These are phyloP conservation scores for Mortierella alpina DNA, from an alignment of 192 early-diverging fungal genomes.

Conservation along the genomic window DNA sequence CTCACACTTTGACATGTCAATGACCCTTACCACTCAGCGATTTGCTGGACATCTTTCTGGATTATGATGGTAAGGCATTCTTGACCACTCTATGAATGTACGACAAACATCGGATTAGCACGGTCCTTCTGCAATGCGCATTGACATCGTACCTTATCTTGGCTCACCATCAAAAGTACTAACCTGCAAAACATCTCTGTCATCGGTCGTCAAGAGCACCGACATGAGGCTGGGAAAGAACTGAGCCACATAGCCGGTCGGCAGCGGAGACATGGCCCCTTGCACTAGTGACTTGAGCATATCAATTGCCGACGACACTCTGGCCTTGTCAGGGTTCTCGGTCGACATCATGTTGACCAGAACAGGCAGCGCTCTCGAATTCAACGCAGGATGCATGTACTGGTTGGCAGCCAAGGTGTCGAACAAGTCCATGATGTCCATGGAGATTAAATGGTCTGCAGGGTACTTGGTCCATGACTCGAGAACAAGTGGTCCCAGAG, in stretches of 20 bases:
- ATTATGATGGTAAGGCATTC: constrained; percentile 85
- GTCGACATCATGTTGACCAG: constrained; percentile 56
- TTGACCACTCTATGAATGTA: constrained; percentile 74
- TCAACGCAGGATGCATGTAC: constrained; percentile 71
- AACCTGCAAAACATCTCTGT: constrained; percentile 84
- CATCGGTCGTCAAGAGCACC: constrained; percentile 72
- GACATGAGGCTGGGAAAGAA: constrained; percentile 88
- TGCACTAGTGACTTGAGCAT: constrained; percentile 78
- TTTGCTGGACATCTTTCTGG: constrained; percentile 77
- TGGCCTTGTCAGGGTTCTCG: constrained; percentile 44
- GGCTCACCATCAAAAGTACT: not conserved
- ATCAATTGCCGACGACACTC: constrained; percentile 73
- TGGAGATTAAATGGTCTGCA: constrained; percentile 79
- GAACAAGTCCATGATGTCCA: constrained; percentile 83
- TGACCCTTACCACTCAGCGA: constrained; percentile 77
- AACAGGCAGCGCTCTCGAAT: constrained; percentile 78
- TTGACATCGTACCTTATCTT: not conserved
- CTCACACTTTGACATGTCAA: not conserved
- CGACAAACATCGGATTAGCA: not conserved
- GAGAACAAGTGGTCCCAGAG: constrained; percentile 77
- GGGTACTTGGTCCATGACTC: constrained; percentile 85
- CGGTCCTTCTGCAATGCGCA: too few species aligned
- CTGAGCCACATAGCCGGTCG: constrained; percentile 72
- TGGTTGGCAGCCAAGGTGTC: constrained; percentile 78
- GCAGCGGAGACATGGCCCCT: constrained; percentile 78